Conservation (phyloP, 768 basidiomycete genomes). For the Suillus weaverae region DNA sequence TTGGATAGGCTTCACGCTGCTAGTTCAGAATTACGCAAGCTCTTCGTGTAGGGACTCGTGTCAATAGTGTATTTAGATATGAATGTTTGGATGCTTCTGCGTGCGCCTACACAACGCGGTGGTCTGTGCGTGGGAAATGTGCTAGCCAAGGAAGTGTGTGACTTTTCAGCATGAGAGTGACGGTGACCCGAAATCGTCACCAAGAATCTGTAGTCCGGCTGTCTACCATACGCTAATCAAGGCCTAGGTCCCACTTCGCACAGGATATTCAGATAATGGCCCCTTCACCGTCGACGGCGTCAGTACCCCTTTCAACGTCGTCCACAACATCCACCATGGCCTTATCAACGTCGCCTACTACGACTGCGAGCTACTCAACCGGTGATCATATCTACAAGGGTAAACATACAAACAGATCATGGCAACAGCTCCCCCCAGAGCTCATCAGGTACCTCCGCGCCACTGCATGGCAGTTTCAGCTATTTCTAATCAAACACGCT, state of each 20-base stretch:
- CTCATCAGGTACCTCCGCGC: slow-evolving; percentile 52
- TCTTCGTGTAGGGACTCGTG: slow-evolving; percentile 10
- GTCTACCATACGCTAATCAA: slow-evolving; percentile 38
- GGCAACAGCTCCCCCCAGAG: slow-evolving; percentile 62
- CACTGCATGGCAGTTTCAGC: slow-evolving; percentile 23
- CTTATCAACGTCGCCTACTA: slow-evolving; percentile 23
- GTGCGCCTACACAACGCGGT: slow-evolving; percentile 8
- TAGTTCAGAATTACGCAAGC: slow-evolving; percentile 35
- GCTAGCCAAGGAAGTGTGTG: slow-evolving; percentile 5
- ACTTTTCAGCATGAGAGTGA: slow-evolving; percentile 4
- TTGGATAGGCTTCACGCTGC: slow-evolving; percentile 50
- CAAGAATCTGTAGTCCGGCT: slow-evolving; percentile 30
- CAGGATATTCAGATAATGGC: slow-evolving; percentile 34
- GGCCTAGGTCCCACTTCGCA: slow-evolving; percentile 34
- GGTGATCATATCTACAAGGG: slow-evolving; percentile 51
- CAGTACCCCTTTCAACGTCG: slow-evolving; percentile 21
- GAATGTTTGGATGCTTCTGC: background rate
- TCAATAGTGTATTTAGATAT: background rate
- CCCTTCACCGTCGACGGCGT: slow-evolving; percentile 16
- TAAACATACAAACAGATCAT: slow-evolving; percentile 55
- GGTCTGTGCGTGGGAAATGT: slow-evolving; percentile 29
- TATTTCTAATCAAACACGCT: slow-evolving; percentile 6
- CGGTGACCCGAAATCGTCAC: slow-evolving; percentile 30
- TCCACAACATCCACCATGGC: slow-evolving; percentile 3
- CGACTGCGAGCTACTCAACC: slow-evolving; percentile 20